Evolutionary conservation across 2,329 filamentous ascomycete species (phyloP).

Genomic region (Hymenoscyphus salicellus): DNA sequence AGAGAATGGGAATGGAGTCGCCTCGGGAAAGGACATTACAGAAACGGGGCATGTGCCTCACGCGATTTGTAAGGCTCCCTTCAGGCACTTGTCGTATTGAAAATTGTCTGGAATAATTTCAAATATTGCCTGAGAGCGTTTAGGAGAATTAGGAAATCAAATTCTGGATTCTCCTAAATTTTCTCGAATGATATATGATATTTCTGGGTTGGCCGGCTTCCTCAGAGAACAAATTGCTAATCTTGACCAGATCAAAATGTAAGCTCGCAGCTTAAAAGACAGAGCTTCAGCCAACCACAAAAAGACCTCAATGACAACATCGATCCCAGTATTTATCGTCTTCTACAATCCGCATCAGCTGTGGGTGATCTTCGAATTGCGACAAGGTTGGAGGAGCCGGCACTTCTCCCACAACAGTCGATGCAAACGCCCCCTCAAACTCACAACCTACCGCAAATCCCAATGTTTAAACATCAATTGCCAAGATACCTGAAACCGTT

Average conservation of each 20-base stretch:
- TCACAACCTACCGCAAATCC: not conserved
- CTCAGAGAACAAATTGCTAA: constrained; percentile 6
- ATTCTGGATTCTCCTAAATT: too few relatives aligned
- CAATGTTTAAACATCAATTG: constrained; percentile 37
- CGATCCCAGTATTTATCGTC: constrained; percentile 5
- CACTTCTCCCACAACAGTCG: not conserved
- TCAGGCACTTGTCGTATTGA: too few relatives aligned
- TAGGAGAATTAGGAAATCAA: not conserved
- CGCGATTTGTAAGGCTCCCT: constrained; percentile 32
- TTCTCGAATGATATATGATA: too few relatives aligned
- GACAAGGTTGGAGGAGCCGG: constrained; percentile 22
- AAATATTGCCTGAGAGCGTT: not conserved
- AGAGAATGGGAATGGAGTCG: not conserved
- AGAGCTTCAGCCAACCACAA: constrained; percentile 15
- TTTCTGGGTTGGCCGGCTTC: too few relatives aligned
- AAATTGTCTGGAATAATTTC: not conserved
- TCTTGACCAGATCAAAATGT: constrained; percentile 29
- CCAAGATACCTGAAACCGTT: constrained; percentile 75
- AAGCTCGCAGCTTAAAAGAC: constrained; percentile 24
- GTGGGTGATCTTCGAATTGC: constrained; percentile 28
- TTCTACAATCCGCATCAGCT: constrained; percentile 29
- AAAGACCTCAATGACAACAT: constrained; percentile 10
- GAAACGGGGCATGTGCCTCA: constrained; percentile 30
- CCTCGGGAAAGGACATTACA: constrained; percentile 16
- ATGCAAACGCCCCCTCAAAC: not conserved